A percentile compares a stretch with the other conserved stretches of the same genome.
phyloP scores from a whole-genome alignment of 1,284 basidiomycete species.

The Cutaneotrichosporon sp. region DNA sequence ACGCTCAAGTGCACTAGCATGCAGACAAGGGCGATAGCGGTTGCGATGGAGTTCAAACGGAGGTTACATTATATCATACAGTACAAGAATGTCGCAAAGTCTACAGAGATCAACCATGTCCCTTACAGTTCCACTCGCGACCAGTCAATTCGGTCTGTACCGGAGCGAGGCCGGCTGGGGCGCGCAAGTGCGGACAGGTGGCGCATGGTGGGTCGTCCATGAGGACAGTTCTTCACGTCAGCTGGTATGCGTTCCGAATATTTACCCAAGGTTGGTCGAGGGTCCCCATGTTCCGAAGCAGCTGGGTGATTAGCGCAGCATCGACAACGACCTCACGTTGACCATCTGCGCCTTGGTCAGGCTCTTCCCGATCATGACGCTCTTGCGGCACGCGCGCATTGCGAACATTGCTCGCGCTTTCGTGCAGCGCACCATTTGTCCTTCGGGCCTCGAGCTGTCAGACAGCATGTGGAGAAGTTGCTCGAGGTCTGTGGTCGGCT shows the following conservation, averaged over 20 bases:
- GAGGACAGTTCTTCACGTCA: constrained; percentile 73
- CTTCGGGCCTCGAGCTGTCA: constrained; percentile 59
- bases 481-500: constrained; percentile 68
- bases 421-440: constrained; percentile 78
- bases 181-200: constrained; percentile 53
- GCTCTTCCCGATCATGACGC: constrained; percentile 91
- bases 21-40: too few relatives aligned
- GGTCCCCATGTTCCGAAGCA: constrained; percentile 86
- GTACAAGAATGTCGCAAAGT: too few relatives aligned
- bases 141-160: constrained; percentile 11
- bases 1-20: too few relatives aligned
- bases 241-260: not conserved
- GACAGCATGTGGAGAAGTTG: constrained; percentile 82
- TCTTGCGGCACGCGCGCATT: constrained; percentile 88
- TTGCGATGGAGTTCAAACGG: too few relatives aligned
- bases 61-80: too few relatives aligned
- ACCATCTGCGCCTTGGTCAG: constrained; percentile 74
- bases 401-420: constrained; percentile 97
- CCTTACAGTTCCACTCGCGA: not conserved
- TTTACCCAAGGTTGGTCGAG: constrained; percentile 87
- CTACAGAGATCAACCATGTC: too few relatives aligned
- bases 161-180: not conserved
- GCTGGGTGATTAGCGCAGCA: constrained; percentile 49
- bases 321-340: constrained; percentile 53
- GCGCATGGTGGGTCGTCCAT: constrained; percentile 93